Conservation (phyloP, 192 early-diverging fungal genomes). For the Ambispora gerdemannii region DNA sequence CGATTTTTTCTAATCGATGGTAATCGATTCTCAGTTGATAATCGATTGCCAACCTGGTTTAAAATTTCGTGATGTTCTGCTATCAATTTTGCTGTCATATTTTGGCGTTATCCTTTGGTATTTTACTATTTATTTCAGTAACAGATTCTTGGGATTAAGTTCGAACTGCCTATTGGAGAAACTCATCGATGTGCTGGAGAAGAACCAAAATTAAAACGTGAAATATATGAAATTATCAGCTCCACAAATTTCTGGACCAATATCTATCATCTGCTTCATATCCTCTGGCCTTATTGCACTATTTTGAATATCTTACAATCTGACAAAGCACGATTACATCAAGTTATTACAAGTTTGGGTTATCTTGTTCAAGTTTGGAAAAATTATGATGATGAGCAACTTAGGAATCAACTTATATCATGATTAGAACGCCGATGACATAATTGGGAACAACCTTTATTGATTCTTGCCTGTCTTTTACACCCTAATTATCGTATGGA, state of each 20-base stretch:
- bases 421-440: background rate
- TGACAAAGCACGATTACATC: constrained; percentile 10
- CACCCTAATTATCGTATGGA: constrained; percentile 2
- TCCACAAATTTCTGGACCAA: background rate
- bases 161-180: background rate
- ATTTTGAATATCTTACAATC: constrained; percentile 9
- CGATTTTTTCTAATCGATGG: too few species aligned
- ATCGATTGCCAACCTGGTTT: too few species aligned
- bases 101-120: too few species aligned
- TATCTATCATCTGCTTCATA: background rate
- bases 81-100: too few species aligned
- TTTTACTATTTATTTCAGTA: too few species aligned
- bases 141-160: constrained; percentile 10
- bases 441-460: background rate
- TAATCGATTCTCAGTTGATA: too few species aligned
- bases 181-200: background rate
- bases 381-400: background rate
- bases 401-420: background rate
- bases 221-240: constrained; percentile 2
- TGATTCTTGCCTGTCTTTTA: constrained; percentile 12
- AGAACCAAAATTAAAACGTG: background rate
- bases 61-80: too few species aligned
- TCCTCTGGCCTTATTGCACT: constrained; percentile 1
- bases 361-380: constrained; percentile 16
- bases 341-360: constrained; percentile 3